Evolutionary conservation across 2,329 filamentous ascomycete species (phyloP).

Genomic region (Aspergillus ruber): DNA sequence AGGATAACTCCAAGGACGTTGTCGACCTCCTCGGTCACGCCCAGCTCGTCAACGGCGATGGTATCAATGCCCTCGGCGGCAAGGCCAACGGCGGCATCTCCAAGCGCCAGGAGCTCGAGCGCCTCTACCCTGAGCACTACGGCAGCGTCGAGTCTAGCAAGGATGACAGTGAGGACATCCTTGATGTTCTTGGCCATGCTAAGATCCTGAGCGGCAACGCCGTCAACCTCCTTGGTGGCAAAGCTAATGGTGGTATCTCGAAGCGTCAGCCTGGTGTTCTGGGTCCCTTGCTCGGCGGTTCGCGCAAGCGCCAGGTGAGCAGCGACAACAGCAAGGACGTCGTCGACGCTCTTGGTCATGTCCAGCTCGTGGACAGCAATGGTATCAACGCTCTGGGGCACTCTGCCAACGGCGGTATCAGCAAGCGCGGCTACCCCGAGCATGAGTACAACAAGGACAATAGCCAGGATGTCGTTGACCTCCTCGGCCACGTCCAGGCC

Average conservation of each 20-base stretch:
- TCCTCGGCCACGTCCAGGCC: neutral
- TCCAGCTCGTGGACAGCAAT: neutral
- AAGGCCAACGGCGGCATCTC: neutral
- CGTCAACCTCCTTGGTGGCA: neutral
- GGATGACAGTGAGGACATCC: neutral
- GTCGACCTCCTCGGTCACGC: neutral
- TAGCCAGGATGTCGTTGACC: neutral
- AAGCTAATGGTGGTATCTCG: neutral
- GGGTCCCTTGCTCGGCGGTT: too few species aligned
- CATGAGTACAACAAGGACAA: neutral
- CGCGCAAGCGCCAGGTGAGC: too few species aligned
- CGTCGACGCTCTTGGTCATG: neutral
- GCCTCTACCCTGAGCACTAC: neutral
- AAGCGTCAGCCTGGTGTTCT: neutral
- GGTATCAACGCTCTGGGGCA: neutral
- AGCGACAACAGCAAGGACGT: neutral
- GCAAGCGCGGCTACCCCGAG: neutral
- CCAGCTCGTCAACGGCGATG: neutral
- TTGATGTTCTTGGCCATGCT: neutral
- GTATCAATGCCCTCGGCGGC: neutral
- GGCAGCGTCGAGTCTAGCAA: neutral
- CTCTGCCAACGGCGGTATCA: neutral
- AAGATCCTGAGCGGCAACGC: neutral
- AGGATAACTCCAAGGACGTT: neutral
- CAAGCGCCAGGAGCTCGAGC: neutral